A percentile compares a stretch with the other conserved stretches of the same genome.
These are phyloP conservation scores for Aspergillus incahuasiensis DNA, from an alignment of 495 filamentous ascomycete genomes.

Conservation along the genomic window DNA sequence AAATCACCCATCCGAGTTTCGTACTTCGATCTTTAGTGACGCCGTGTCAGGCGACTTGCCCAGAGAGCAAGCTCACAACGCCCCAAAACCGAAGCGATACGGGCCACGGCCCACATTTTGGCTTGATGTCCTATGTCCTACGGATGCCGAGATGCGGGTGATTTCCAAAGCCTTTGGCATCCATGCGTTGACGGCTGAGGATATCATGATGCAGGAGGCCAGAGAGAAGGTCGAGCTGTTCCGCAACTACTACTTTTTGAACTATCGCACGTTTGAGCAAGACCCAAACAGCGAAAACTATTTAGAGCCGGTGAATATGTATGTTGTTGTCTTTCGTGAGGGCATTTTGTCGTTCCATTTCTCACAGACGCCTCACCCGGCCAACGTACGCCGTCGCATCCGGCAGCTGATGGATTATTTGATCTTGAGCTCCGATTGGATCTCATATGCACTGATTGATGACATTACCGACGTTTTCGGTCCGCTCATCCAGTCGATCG, in stretches of 20 bases:
- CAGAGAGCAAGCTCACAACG: constrained; percentile 21
- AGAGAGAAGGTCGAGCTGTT: constrained; percentile 98
- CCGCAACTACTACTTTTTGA: constrained; percentile 95
- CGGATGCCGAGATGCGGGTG: constrained; percentile 87
- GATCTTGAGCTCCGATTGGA: constrained; percentile 92
- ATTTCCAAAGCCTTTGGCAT: constrained; percentile 90
- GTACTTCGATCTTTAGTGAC: constrained; percentile 32
- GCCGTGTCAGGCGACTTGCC: constrained; percentile 21
- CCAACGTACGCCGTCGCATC: constrained; percentile 90
- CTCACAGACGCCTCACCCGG: constrained; percentile 84
- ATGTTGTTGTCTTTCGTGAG: constrained; percentile 93
- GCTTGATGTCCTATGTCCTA: constrained; percentile 88
- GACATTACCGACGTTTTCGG: constrained; percentile 96
- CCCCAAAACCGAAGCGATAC: constrained; percentile 58
- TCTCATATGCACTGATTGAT: constrained; percentile 95
- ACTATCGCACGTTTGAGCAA: constrained; percentile 95
- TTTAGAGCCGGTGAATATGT: constrained; percentile 94
- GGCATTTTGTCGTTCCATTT: constrained; percentile 96
- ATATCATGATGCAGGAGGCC: constrained; percentile 95
- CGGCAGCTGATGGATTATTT: constrained; percentile 93
- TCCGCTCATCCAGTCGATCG: constrained; percentile 82
- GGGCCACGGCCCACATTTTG: constrained; percentile 92
- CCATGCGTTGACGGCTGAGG: constrained; percentile 89
- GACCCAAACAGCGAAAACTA: constrained; percentile 82
- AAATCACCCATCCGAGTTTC: constrained; percentile 8